phyloP scores from a whole-genome alignment of 805 yeast species.

The Starmerella kuoi region DNA sequence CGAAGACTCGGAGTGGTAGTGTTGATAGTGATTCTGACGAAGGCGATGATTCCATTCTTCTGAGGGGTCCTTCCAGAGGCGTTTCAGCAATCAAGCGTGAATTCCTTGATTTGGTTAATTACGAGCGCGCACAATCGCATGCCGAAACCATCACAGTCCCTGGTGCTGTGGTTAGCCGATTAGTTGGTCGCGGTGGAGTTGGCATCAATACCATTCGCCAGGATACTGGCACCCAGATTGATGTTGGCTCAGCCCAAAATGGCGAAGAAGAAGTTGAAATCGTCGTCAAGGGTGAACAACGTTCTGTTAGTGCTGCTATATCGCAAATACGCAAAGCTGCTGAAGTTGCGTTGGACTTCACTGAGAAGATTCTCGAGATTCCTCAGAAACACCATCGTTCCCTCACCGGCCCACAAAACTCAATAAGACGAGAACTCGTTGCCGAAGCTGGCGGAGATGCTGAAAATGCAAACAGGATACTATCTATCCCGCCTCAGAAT shows the following conservation, averaged over 20 bases:
- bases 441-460: constrained; percentile 60
- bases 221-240: constrained; percentile 39
- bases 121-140: constrained; percentile 77
- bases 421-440: constrained; percentile 60
- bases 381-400: constrained; percentile 62
- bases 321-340: constrained; percentile 50
- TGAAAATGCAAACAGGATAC: constrained; percentile 40
- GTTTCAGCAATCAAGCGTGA: constrained; percentile 33
- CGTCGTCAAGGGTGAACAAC: constrained; percentile 64
- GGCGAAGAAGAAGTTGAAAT: constrained; percentile 37
- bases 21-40: constrained; percentile 20
- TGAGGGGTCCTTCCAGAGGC: constrained; percentile 59
- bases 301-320: constrained; percentile 62
- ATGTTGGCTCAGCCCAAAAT: constrained; percentile 25
- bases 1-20: constrained; percentile 26
- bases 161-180: constrained; percentile 58
- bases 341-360: constrained; percentile 49
- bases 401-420: constrained; percentile 69
- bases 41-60: constrained; percentile 37
- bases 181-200: constrained; percentile 85
- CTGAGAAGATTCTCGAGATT: constrained; percentile 48
- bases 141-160: constrained; percentile 56
- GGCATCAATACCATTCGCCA: constrained; percentile 69
- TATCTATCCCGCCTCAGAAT: constrained; percentile 54
- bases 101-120: constrained; percentile 65